These are phyloP conservation scores for Chalciporus sphaerocephalus DNA, from an alignment of 768 basidiomycete genomes.

Conservation along the genomic window DNA sequence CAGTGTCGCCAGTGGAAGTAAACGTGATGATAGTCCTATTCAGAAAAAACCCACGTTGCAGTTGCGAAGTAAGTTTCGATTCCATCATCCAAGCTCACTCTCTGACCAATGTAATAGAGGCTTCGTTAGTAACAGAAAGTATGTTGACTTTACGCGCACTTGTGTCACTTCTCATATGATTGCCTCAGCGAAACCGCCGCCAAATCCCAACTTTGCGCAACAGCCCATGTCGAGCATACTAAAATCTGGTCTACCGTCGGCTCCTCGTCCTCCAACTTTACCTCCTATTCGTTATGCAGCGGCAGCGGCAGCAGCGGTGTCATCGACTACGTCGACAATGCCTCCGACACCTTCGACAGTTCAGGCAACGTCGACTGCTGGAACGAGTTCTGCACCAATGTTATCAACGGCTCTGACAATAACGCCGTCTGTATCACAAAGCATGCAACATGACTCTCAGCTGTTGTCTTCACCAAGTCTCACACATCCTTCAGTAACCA, in stretches of 20 bases:
- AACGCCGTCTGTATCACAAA: conserved; percentile 33
- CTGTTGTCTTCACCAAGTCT: conserved; percentile 70
- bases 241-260: conserved; percentile 64
- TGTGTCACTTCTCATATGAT: conserved; percentile 4
- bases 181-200: conserved; percentile 55
- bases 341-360: conserved; percentile 41
- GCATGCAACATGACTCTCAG: conserved; percentile 32
- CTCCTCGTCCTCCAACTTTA: conserved; percentile 49
- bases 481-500: conserved; percentile 80
- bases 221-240: conserved; percentile 75
- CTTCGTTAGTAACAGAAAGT: conserved; percentile 63
- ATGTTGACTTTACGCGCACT: conserved; percentile 17
- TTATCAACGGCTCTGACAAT: conserved; percentile 38
- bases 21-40: conserved; percentile 74
- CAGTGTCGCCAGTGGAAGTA: conserved; percentile 60
- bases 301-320: conserved; percentile 63
- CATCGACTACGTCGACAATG: conserved; percentile 31
- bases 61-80: conserved; percentile 61
- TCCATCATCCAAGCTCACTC: conserved; percentile 1
- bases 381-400: conserved; percentile 34
- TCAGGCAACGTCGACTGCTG: conserved; percentile 33
- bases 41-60: conserved; percentile 72
- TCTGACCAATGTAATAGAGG: conserved; percentile 43
- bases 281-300: conserved; percentile 88
- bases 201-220: conserved; percentile 75